Percentiles rank a stretch among this genome's conserved stretches.
Evolutionary conservation across 2,329 filamentous ascomycete species (phyloP).

Genomic region (Gaeumannomyces tritici): DNA sequence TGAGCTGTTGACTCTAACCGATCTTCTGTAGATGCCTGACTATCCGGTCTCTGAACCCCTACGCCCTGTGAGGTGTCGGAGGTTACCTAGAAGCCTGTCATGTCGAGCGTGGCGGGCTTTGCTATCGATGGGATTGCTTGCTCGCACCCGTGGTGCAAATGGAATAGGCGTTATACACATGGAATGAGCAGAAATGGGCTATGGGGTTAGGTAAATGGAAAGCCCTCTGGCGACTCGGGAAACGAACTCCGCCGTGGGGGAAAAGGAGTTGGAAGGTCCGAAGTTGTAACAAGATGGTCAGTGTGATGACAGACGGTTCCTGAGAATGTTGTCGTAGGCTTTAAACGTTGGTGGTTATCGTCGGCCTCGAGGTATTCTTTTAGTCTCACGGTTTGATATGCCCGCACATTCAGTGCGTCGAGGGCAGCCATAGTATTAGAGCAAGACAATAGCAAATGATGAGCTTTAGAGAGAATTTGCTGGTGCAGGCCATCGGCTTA

Average conservation of each 20-base stretch:
- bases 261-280: background rate
- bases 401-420: background rate
- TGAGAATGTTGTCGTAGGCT: background rate
- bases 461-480: background rate
- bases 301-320: background rate
- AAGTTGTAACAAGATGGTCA: background rate
- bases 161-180: background rate
- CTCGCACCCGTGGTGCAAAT: background rate
- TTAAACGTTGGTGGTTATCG: background rate
- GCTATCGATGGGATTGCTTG: background rate
- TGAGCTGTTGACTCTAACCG: conserved; percentile 19
- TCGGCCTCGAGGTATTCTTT: background rate
- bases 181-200: background rate
- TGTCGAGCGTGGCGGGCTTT: background rate
- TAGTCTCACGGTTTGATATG: background rate
- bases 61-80: conserved; percentile 42
- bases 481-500: too few species aligned
- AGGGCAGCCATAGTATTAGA: background rate
- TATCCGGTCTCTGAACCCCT: conserved; percentile 76
- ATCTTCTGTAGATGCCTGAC: conserved; percentile 56
- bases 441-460: background rate
- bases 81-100: background rate
- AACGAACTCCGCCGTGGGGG: background rate
- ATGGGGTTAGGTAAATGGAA: background rate
- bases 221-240: background rate